phyloP scores from a whole-genome alignment of 139 green algal species.

The Micromonas pusilla region DNA sequence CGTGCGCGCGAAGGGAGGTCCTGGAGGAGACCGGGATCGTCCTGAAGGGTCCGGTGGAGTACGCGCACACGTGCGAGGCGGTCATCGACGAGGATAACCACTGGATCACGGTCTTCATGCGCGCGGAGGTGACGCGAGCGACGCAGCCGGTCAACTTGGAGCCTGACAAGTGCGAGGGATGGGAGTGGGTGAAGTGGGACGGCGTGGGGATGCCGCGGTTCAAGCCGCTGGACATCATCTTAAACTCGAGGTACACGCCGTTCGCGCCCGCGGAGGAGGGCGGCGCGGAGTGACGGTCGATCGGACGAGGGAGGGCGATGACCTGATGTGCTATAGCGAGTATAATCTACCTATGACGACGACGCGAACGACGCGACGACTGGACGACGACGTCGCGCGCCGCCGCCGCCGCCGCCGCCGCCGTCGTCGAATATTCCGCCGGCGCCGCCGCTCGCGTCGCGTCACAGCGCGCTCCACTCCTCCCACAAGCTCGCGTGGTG shows the following conservation, averaged over 20 bases:
- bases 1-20: constrained; percentile 47
- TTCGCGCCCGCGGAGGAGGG: no score
- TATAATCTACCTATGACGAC: no score
- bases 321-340: no score
- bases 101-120: constrained; percentile 56
- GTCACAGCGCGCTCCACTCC: neutral
- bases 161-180: constrained; percentile 35
- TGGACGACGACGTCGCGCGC: no score
- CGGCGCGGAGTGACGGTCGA: no score
- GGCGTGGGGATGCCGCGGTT: neutral
- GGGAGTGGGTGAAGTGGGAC: constrained; percentile 10
- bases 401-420: no score
- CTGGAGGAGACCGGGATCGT: constrained; percentile 7
- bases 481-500: neutral
- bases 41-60: neutral
- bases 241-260: no score
- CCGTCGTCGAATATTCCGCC: no score
- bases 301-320: no score
- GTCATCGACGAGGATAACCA: constrained; percentile 37
- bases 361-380: no score
- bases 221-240: neutral
- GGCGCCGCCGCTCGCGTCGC: neutral
- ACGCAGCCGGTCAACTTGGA: neutral
- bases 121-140: constrained; percentile 16
- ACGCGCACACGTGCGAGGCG: neutral